Evolutionary conservation across 768 basidiomycete genomes (phyloP).

Genomic region (Kwoniella mangroviensis): DNA sequence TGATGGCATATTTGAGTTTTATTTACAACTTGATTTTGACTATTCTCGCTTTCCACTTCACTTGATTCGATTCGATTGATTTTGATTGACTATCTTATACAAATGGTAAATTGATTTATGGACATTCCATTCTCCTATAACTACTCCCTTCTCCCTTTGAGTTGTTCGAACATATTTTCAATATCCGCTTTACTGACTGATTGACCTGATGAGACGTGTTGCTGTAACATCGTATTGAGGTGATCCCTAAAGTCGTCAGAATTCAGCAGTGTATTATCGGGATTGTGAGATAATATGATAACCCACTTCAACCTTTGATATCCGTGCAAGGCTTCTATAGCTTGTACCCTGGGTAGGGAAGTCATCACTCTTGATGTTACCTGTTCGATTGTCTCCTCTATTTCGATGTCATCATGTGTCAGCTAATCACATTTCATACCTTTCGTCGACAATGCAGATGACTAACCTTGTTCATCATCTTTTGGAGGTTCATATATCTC

Average conservation of each 20-base stretch:
- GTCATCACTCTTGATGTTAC: constrained; percentile 46
- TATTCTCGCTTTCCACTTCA: no score
- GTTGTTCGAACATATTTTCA: constrained; percentile 42
- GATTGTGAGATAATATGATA: not conserved
- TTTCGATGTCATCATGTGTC: constrained; percentile 7
- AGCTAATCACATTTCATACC: not conserved
- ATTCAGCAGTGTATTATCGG: not conserved
- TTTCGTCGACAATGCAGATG: not conserved
- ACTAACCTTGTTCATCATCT: constrained; percentile 45
- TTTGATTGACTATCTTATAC: not conserved
- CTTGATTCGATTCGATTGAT: no score
- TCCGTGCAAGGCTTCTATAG: constrained; percentile 54
- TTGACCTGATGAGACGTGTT: constrained; percentile 33
- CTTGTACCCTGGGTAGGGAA: constrained; percentile 47
- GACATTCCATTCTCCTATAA: not conserved
- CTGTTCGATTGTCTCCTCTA: constrained; percentile 53
- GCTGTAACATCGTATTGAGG: constrained; percentile 37
- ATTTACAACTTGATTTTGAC: no score
- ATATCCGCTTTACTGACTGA: constrained; percentile 48
- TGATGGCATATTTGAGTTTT: no score
- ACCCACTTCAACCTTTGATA: constrained; percentile 55
- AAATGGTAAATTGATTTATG: not conserved
- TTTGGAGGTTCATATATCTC: constrained; percentile 55
- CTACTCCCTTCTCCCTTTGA: constrained; percentile 13
- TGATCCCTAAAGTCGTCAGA: constrained; percentile 17